Evolutionary conservation across 2,329 filamentous ascomycete species (phyloP), one percentile per base, ranked within the genome.

Genomic region (Penicillium sp.): DNA sequence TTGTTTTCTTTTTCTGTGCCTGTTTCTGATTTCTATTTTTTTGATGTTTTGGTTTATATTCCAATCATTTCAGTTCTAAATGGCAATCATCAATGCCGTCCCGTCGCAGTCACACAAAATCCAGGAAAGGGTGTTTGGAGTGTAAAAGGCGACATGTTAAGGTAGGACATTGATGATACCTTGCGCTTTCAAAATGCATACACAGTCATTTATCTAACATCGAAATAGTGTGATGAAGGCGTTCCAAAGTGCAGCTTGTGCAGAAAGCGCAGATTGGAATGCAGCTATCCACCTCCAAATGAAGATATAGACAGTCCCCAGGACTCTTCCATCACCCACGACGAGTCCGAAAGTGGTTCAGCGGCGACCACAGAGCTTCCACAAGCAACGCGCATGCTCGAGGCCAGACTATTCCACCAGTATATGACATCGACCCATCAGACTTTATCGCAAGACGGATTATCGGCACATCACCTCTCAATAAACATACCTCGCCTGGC

Each of bases 111-210:
- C 72, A 75, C 57, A 74, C 70, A 27, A 75, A 75, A 57, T 73
- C 70, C 59, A 70, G 72, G 34, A 72, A 70, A 60, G 72, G 72
- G 36, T 75, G 72, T 52, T 61, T 67, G 54, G 69, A 73, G 52
- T 75, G 72, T 63, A 75, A 75, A 56, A 64, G 68, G 53, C 63
- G 72, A 51, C 70, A 73, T 55, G 71, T 74, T 31, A 75, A 74
- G 70, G 72, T 40, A 21, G 7, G 6, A 36, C 14, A 31, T 31
- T 18, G 18, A 18, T 18, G 18, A 18, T 18, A 18, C 18, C 18
- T 8, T 27, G 24, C 24, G 8, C 24, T 27, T 6, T 27, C 4
- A 27, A 5, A 5, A 5, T 27, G 24, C 24, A 27, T 5, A 27
- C 24, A 27, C 5, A 27, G 24, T 6, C 24, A 27, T 27, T 2